These are phyloP conservation scores for Gossypium turneri DNA, from an alignment of 345 rosid species.

Conservation along the genomic window DNA sequence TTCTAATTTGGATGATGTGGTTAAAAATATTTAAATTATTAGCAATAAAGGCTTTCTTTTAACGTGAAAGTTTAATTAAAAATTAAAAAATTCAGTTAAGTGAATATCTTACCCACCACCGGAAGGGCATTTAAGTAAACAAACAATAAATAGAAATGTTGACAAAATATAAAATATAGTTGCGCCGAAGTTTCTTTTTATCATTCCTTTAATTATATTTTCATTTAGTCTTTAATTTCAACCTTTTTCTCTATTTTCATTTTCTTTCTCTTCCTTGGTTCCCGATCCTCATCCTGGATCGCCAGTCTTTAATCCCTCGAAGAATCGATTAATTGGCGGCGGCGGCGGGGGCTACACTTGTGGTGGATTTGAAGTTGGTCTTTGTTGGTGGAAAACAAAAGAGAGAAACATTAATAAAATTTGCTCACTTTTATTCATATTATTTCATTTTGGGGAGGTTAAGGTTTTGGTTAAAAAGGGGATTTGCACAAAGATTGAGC, in stretches of 20 bases:
- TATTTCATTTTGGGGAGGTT: neutral
- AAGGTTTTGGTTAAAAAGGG: neutral
- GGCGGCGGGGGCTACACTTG: slow-evolving; percentile 7
- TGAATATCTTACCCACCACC: neutral
- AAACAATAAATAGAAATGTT: neutral
- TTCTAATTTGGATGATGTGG: no score
- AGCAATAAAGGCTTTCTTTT: no score
- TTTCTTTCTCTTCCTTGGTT: slow-evolving; percentile 4
- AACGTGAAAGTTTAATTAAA: no score
- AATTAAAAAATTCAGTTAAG: no score
- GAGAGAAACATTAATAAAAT: neutral
- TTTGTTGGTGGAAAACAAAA: neutral
- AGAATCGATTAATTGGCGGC: slow-evolving; percentile 21
- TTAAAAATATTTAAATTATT: no score
- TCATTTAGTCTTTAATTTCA: neutral
- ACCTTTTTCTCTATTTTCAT: neutral
- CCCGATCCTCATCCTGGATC: slow-evolving; percentile 21
- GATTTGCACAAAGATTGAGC: neutral
- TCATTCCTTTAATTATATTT: neutral
- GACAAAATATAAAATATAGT: neutral
- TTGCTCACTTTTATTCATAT: no score
- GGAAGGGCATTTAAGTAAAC: neutral
- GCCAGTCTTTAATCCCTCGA: slow-evolving; percentile 6
- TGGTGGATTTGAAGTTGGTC: slow-evolving; percentile 15
- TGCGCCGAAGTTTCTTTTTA: slow-evolving; percentile 7